Evolutionary conservation across 768 basidiomycete genomes (phyloP).

Genomic region (Fibroporia radiculosa): DNA sequence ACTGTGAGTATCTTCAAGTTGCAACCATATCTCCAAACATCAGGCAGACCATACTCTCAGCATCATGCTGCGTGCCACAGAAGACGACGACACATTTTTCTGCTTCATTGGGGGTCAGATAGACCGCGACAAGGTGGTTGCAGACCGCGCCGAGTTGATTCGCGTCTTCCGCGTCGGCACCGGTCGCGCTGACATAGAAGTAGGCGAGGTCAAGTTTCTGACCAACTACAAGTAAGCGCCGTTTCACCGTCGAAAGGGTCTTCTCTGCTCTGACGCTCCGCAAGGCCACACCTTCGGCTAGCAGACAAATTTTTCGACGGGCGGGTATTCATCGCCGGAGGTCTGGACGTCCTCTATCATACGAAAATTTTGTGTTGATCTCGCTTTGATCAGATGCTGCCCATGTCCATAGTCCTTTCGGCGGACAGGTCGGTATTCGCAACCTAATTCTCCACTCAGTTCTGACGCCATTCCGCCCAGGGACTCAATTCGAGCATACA

Average conservation of each 20-base stretch:
- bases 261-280: neutral
- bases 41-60: neutral
- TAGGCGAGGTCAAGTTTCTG: constrained; percentile 1
- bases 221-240: neutral
- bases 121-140: neutral
- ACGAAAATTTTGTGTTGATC: neutral
- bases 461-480: neutral
- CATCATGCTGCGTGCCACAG: neutral
- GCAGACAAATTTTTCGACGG: constrained; percentile 32
- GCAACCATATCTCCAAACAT: neutral
- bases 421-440: constrained; percentile 23
- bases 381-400: constrained; percentile 34
- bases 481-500: constrained; percentile 24
- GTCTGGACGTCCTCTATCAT: constrained; percentile 17
- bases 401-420: constrained; percentile 37
- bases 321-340: constrained; percentile 38
- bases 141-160: constrained; percentile 1
- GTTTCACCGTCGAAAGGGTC: neutral
- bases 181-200: neutral
- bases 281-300: constrained; percentile 42
- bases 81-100: neutral
- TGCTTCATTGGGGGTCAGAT: neutral
- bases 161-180: neutral
- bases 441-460: neutral
- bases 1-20: neutral